phyloP scores from a whole-genome alignment of 2,329 filamentous ascomycete species.

The Fusarium pininemorale region DNA sequence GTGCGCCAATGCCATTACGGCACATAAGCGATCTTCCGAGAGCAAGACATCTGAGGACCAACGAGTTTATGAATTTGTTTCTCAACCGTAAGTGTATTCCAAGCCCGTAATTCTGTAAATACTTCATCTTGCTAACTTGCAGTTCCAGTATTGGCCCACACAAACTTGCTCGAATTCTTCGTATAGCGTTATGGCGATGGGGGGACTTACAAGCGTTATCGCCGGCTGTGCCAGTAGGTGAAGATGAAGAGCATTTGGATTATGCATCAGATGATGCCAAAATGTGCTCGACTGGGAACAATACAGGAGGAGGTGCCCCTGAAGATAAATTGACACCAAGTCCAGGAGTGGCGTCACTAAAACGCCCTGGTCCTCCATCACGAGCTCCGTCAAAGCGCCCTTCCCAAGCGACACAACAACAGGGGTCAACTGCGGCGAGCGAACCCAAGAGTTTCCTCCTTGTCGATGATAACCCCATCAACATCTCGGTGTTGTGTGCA shows the following conservation, averaged over 20 bases:
- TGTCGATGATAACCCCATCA: constrained; percentile 37
- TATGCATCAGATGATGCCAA: background rate
- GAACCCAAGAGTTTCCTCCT: constrained; percentile 26
- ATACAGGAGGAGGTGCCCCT: background rate
- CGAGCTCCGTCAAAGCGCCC: background rate
- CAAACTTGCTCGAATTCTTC: constrained; percentile 49
- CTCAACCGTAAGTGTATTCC: constrained; percentile 47
- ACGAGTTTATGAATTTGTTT: constrained; percentile 50
- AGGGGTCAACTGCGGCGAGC: background rate
- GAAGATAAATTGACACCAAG: background rate
- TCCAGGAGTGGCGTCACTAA: background rate
- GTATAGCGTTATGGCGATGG: constrained; percentile 42
- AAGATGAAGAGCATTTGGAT: background rate
- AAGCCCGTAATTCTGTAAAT: background rate
- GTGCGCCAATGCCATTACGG: constrained; percentile 46
- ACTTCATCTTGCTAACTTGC: background rate
- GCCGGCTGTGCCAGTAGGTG: background rate
- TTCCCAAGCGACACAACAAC: background rate
- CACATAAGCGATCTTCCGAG: constrained; percentile 38
- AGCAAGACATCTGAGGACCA: constrained; percentile 22
- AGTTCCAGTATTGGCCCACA: constrained; percentile 46
- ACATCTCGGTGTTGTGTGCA: constrained; percentile 36
- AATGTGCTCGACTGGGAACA: background rate
- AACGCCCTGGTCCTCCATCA: constrained; percentile 1
- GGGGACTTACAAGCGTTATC: constrained; percentile 27